Percentiles rank a stretch among this genome's conserved stretches.
Conservation (phyloP, 2,329 filamentous ascomycete species). For the Akanthomyces muscarius region DNA sequence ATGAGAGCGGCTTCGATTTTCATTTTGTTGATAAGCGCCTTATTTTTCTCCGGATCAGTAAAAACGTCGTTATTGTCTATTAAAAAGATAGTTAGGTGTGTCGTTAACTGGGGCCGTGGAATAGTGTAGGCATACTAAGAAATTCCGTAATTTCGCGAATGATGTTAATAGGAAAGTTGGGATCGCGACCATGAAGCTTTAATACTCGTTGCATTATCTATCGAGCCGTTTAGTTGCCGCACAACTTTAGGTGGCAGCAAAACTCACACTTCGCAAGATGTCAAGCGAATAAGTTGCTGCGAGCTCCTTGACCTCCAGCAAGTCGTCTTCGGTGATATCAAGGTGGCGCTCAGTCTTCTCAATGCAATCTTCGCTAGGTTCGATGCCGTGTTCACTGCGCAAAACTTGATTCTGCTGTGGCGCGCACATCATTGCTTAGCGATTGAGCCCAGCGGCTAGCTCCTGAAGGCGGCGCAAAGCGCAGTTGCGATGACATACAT, state of each 20-base stretch:
- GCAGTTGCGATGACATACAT: not conserved
- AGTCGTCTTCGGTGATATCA: slow-evolving; percentile 31
- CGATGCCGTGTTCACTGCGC: not conserved
- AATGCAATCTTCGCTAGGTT: slow-evolving; percentile 1
- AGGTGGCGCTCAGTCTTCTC: slow-evolving; percentile 20
- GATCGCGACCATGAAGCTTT: slow-evolving; percentile 26
- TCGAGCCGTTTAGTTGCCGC: not conserved
- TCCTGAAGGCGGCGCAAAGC: no score
- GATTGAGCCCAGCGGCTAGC: no score
- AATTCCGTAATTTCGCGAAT: slow-evolving; percentile 26
- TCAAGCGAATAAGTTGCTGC: slow-evolving; percentile 27
- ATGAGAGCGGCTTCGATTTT: no score
- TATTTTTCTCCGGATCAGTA: no score
- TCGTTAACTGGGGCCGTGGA: not conserved
- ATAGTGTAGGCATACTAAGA: slow-evolving; percentile 13
- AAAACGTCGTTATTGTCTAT: no score
- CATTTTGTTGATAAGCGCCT: no score
- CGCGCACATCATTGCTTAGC: not conserved
- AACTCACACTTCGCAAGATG: slow-evolving; percentile 29
- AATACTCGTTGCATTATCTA: slow-evolving; percentile 24
- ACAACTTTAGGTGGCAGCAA: not conserved
- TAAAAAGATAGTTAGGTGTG: no score
- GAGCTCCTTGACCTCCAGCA: slow-evolving; percentile 30
- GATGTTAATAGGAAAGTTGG: slow-evolving; percentile 26
- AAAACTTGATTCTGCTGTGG: not conserved